A percentile compares a stretch with the other conserved stretches of the same genome.
These are phyloP conservation scores for Candida oleophila DNA, from an alignment of 805 yeast species.

Conservation along the genomic window DNA sequence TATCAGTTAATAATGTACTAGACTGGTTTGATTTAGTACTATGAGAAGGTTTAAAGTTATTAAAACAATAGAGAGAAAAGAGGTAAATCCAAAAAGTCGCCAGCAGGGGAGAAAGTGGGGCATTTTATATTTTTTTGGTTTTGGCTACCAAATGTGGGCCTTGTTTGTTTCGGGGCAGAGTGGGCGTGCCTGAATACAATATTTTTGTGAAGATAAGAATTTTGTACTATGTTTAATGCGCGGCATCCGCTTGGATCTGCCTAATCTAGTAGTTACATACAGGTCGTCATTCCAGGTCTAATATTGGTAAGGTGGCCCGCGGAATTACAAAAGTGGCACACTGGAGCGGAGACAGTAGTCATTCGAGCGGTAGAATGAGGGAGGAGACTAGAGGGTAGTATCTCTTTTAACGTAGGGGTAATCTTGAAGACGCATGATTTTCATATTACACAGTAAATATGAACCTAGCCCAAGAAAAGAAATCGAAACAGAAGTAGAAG, in stretches of 20 bases:
- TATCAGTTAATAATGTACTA: slow-evolving; percentile 3
- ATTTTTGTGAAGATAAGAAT: background rate
- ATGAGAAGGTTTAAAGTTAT: background rate
- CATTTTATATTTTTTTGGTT: background rate
- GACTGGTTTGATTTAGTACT: slow-evolving; percentile 4
- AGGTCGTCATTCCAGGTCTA: background rate
- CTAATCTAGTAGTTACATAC: background rate
- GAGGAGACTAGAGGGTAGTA: too few relatives aligned
- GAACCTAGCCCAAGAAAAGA: too few relatives aligned
- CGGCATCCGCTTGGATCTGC: background rate
- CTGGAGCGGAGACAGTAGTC: too few relatives aligned
- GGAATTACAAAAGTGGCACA: background rate
- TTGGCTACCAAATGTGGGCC: background rate
- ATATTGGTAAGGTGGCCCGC: background rate
- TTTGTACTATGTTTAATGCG: background rate
- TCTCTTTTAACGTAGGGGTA: too few relatives aligned
- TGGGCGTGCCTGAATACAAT: background rate
- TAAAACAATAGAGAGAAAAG: background rate
- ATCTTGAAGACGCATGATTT: too few relatives aligned
- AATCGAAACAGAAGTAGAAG: too few relatives aligned
- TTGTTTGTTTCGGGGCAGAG: background rate
- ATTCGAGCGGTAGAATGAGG: too few relatives aligned
- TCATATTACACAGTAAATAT: too few relatives aligned
- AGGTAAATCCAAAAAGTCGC: background rate
- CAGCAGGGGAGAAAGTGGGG: background rate